phyloP scores from a whole-genome alignment of 2,329 filamentous ascomycete genomes.

The Botrytis galanthina region DNA sequence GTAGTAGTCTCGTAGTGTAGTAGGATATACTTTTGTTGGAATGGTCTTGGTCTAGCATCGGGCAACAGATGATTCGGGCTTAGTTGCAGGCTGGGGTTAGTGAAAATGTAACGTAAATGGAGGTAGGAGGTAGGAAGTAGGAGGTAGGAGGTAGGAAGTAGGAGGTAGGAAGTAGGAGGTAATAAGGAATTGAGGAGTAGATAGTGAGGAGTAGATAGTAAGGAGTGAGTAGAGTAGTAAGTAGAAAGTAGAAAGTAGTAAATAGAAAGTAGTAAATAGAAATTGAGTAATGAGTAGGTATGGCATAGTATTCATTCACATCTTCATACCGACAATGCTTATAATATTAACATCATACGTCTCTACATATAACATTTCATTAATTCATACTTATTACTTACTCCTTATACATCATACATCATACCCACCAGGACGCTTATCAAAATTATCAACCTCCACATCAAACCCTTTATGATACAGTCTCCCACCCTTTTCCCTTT shows the following conservation, averaged over 20 bases:
- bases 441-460: too few species aligned
- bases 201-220: too few species aligned
- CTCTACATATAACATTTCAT: background rate
- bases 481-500: too few species aligned
- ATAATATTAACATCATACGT: background rate
- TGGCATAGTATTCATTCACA: background rate
- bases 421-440: too few species aligned
- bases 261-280: too few species aligned
- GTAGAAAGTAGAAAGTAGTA: too few species aligned
- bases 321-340: background rate
- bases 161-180: too few species aligned
- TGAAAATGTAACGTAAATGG: background rate
- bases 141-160: too few species aligned
- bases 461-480: too few species aligned
- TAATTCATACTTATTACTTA: background rate
- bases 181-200: background rate
- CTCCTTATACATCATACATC: background rate
- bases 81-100: background rate
- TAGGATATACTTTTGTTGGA: background rate
- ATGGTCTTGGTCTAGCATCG: slow-evolving; percentile 1
- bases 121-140: background rate
- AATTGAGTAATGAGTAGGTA: too few species aligned
- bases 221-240: too few species aligned
- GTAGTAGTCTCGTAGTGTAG: too few species aligned
- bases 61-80: background rate